These are phyloP conservation scores for Syzygium oleosum DNA, from an alignment of 345 rosid genomes.

Conservation along the genomic window DNA sequence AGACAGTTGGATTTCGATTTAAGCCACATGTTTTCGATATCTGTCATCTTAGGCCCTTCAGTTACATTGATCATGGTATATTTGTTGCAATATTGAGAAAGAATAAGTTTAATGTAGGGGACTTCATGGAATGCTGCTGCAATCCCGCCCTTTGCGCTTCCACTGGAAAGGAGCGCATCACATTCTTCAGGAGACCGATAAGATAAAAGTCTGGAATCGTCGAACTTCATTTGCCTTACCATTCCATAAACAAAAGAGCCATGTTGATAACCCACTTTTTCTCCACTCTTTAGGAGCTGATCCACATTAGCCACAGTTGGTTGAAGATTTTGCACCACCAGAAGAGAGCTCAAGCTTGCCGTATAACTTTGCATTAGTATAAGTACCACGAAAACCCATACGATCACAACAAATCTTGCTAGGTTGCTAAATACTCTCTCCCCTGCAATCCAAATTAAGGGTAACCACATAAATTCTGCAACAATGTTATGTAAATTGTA, in stretches of 20 bases:
- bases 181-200: background rate
- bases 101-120: background rate
- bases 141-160: background rate
- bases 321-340: background rate
- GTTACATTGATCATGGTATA: too few relatives aligned
- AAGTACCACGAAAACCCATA: background rate
- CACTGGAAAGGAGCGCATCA: rapidly evolving
- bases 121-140: background rate
- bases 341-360: background rate
- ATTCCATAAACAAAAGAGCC: background rate
- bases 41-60: background rate
- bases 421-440: background rate
- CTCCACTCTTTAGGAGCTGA: background rate
- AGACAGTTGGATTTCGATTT: background rate
- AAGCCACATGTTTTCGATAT: background rate
- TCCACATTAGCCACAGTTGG: background rate
- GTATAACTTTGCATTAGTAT: background rate
- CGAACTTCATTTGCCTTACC: background rate
- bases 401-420: background rate
- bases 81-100: background rate
- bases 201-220: background rate
- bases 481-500: too few relatives aligned
- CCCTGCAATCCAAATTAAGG: background rate
- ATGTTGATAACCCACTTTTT: background rate
- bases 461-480: too few relatives aligned